phyloP scores from a whole-genome alignment of 2,329 filamentous ascomycete species.

The Hymenoscyphus fructigenus region DNA sequence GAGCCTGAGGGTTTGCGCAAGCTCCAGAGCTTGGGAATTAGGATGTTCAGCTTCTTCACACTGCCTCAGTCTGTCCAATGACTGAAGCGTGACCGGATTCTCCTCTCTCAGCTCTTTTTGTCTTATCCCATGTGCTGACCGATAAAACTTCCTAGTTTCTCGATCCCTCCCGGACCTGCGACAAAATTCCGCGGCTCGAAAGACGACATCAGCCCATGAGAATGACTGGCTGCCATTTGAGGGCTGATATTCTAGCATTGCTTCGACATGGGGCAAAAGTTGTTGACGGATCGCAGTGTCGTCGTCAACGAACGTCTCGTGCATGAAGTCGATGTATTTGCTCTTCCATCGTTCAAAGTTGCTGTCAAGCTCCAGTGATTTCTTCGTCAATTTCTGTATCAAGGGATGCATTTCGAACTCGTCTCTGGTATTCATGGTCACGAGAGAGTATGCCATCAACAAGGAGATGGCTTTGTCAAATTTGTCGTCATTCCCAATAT shows the following conservation, averaged over 20 bases:
- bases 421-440: neutral
- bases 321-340: neutral
- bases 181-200: too few species aligned
- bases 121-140: too few species aligned
- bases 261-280: too few species aligned
- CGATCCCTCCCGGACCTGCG: too few species aligned
- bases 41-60: neutral
- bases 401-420: neutral
- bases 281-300: neutral
- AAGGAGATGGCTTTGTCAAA: neutral
- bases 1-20: neutral
- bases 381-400: neutral
- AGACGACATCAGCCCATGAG: too few species aligned
- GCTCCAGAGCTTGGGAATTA: neutral
- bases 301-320: neutral
- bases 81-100: too few species aligned
- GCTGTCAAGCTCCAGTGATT: neutral
- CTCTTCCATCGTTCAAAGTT: neutral
- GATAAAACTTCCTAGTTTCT: too few species aligned
- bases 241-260: too few species aligned
- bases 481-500: neutral
- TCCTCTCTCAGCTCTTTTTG: too few species aligned
- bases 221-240: too few species aligned
- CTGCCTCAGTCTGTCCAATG: neutral
- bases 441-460: neutral